These are phyloP conservation scores for Xanthoconium purpureum DNA, from an alignment of 768 basidiomycete genomes.

Conservation along the genomic window DNA sequence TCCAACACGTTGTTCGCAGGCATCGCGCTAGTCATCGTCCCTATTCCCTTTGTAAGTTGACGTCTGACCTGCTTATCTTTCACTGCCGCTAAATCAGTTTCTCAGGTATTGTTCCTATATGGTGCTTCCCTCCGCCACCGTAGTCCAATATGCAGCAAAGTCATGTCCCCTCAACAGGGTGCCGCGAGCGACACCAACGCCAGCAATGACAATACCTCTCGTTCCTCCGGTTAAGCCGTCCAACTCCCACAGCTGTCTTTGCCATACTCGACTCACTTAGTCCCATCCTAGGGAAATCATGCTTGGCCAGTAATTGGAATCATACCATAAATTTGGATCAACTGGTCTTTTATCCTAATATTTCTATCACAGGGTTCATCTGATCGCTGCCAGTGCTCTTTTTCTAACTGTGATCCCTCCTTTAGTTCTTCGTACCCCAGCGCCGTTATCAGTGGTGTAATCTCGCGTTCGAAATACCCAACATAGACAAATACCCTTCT, in stretches of 20 bases:
- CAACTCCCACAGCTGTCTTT: no score
- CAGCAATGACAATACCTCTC: neutral
- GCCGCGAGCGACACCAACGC: neutral
- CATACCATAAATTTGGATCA: conserved; percentile 2
- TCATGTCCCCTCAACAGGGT: neutral
- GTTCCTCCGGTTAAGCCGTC: neutral
- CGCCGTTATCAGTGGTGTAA: neutral
- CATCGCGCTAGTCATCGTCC: conserved; percentile 49
- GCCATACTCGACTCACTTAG: neutral
- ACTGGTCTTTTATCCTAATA: neutral
- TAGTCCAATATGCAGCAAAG: conserved; percentile 19
- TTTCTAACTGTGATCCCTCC: no score
- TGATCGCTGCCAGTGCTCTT: neutral
- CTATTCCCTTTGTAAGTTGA: conserved; percentile 52
- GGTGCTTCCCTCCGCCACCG: conserved; percentile 24
- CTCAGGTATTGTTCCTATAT: conserved; percentile 30
- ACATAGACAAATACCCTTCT: neutral
- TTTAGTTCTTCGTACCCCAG: neutral
- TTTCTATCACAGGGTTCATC: neutral
- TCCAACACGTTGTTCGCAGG: conserved; percentile 32
- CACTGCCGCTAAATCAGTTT: neutral
- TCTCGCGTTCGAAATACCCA: neutral
- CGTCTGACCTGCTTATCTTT: neutral
- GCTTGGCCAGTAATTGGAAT: conserved; percentile 10
- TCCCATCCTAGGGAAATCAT: conserved; percentile 6